Conservation (phyloP, 2,329 filamentous ascomycete genomes). For the Thyridium curvatum region DNA sequence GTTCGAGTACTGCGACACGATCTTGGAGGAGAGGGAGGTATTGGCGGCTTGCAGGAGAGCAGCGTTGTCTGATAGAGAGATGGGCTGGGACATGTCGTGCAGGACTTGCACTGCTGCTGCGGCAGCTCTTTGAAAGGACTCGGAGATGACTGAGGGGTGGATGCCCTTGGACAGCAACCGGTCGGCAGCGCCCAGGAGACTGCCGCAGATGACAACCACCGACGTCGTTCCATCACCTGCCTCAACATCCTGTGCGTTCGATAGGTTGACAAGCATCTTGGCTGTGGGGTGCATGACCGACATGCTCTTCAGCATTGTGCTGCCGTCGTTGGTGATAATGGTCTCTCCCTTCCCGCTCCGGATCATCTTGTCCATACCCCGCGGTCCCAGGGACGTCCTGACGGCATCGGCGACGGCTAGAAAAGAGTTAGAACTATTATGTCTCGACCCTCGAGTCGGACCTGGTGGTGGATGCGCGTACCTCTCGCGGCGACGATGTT, state of each 20-base stretch:
- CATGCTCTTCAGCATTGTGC: slow-evolving; percentile 99
- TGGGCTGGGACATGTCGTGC: slow-evolving; percentile 92
- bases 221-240: slow-evolving; percentile 97
- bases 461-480: slow-evolving; percentile 34
- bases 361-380: slow-evolving; percentile 99
- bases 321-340: slow-evolving; percentile 98
- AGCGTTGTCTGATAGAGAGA: slow-evolving; percentile 79
- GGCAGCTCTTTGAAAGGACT: slow-evolving; percentile 93
- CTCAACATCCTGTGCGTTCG: slow-evolving; percentile 95
- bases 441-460: neutral
- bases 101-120: slow-evolving; percentile 83
- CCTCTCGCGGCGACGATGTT: slow-evolving; percentile 97
- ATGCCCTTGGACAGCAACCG: slow-evolving; percentile 86
- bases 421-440: slow-evolving; percentile 1
- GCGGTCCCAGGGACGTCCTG: slow-evolving; percentile 88
- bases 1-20: slow-evolving; percentile 95
- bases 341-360: slow-evolving; percentile 94
- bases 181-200: slow-evolving; percentile 88
- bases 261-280: slow-evolving; percentile 97
- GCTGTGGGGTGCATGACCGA: slow-evolving; percentile 98
- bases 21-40: slow-evolving; percentile 96
- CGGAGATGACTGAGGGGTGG: slow-evolving; percentile 95
- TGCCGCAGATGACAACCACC: slow-evolving; percentile 95
- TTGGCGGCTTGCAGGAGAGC: slow-evolving; percentile 94
- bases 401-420: slow-evolving; percentile 95